Base-by-base conservation (phyloP, 306 rosid genomes). In the Quillaja saponaria region DNA sequence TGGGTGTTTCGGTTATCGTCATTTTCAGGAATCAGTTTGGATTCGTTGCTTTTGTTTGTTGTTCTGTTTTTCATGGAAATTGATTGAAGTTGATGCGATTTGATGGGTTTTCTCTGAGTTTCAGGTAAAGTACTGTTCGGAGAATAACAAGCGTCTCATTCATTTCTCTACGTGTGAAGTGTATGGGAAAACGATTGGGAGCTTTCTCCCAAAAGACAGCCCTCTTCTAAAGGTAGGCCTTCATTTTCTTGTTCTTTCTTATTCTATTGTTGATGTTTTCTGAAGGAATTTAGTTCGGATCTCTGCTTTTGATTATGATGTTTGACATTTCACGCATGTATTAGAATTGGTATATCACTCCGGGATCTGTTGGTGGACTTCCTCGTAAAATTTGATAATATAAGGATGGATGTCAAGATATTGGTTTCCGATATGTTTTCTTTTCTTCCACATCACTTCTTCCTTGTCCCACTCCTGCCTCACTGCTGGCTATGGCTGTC, bases 101-200 rank as follows among this genome's bases (percentile, higher is more conserved):
- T 70, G 66, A 49, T 49, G 52, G 61, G 61, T 51, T 69, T 74
- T 40, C 8, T 41, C 10, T 40, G 66, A n/a, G 13, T 34, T 66
- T 6, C 52, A 90, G 97, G 97, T 81, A 19, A 90, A 90, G 82
- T 87, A 90, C 81, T 90, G 97, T 53, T 87, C 97, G 14, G 96
- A 82, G 63, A 90, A 87, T 67, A 69, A 76, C 82, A 90, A 85
- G 81, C 87, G 97, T 71, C 81, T 90, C 55, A 87, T 90, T 65
- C 96, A 90, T 78, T 90, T 90, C 69, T 90, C 97, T 10, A 90
- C 97, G 13, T 90, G 97, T 79, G 97, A 90, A 80, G 96, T 90
- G 76, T 90, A 90, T 33, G 96, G 97, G 61, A 90, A 90, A 80
- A 90, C 97, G 38, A 85, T 90, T 71, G 97, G 97, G 49, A 71